These are phyloP conservation scores for Blastobotrys mokoenaii DNA, from an alignment of 805 yeast species.

Conservation along the genomic window DNA sequence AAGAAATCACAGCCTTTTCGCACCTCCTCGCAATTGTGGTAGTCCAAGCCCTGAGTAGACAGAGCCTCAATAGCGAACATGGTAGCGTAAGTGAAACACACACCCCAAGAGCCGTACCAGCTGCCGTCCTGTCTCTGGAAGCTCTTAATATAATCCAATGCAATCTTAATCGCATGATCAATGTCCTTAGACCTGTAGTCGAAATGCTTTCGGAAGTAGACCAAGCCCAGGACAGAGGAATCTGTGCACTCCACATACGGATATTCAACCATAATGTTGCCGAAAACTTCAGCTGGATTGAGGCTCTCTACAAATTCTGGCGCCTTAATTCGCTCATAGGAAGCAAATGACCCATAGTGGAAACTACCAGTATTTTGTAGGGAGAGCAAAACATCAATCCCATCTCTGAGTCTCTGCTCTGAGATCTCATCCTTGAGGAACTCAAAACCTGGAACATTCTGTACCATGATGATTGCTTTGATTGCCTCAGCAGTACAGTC, in stretches of 20 bases:
- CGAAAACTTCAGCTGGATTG: conserved; percentile 97
- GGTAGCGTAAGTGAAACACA: conserved; percentile 89
- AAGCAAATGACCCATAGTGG: conserved; percentile 86
- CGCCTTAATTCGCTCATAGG: conserved; percentile 82
- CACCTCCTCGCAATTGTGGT: conserved; percentile 54
- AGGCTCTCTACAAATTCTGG: conserved; percentile 65
- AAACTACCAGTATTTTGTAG: conserved; percentile 73
- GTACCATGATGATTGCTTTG: conserved; percentile 89
- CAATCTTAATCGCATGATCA: conserved; percentile 58
- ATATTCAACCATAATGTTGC: conserved; percentile 96
- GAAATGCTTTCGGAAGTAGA: conserved; percentile 61
- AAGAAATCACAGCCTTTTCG: conserved; percentile 79
- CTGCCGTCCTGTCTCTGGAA: conserved; percentile 78
- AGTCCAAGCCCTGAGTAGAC: conserved; percentile 54
- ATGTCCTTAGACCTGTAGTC: conserved; percentile 63
- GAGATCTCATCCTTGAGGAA: conserved; percentile 45
- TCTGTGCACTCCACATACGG: conserved; percentile 98
- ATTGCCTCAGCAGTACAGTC: conserved; percentile 96
- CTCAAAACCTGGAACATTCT: conserved; percentile 48
- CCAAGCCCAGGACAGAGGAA: conserved; percentile 82
- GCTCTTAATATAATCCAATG: conserved; percentile 59
- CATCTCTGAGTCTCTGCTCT: conserved; percentile 48
- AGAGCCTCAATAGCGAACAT: conserved; percentile 98
- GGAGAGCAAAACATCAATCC: conserved; percentile 65
- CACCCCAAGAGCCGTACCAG: conserved; percentile 99